Percentiles rank a stretch among this genome's conserved stretches.
Conservation (phyloP, 495 filamentous ascomycete genomes). For the Aspergillus avenaceus region DNA sequence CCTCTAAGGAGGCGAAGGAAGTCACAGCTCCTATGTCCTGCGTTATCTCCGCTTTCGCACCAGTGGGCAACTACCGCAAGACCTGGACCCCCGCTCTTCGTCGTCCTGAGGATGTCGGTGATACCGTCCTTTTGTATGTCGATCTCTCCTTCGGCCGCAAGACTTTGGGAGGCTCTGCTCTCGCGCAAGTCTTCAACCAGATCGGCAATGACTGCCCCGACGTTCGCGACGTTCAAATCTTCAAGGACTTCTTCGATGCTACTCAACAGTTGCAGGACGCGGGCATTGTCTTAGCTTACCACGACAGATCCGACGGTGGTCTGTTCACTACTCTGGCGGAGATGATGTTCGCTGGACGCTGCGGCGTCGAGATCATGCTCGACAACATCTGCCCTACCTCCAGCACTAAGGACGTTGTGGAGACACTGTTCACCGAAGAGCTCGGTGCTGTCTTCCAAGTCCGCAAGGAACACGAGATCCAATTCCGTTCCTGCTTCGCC, state of each 20-base stretch:
- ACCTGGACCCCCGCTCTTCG: constrained; percentile 93
- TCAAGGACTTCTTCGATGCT: constrained; percentile 92
- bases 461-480: constrained; percentile 71
- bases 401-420: constrained; percentile 59
- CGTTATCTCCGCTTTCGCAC: constrained; percentile 84
- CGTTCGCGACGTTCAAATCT: constrained; percentile 71
- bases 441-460: constrained; percentile 98
- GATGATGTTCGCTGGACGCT: constrained; percentile 98
- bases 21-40: constrained; percentile 90
- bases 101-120: constrained; percentile 79
- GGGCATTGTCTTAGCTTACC: constrained; percentile 87
- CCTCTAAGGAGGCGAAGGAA: constrained; percentile 65
- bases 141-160: constrained; percentile 76
- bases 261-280: constrained; percentile 80
- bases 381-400: constrained; percentile 59
- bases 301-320: constrained; percentile 91
- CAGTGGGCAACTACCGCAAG: constrained; percentile 70
- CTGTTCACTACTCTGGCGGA: constrained; percentile 87
- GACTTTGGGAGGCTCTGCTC: constrained; percentile 83
- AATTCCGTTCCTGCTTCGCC: constrained; percentile 87
- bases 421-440: constrained; percentile 90
- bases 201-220: constrained; percentile 82
- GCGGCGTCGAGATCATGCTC: constrained; percentile 80
- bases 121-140: constrained; percentile 85
- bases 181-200: constrained; percentile 88